Evolutionary conservation across 2,329 filamentous ascomycete species (phyloP).

Genomic region (Aspergillus caelatus): DNA sequence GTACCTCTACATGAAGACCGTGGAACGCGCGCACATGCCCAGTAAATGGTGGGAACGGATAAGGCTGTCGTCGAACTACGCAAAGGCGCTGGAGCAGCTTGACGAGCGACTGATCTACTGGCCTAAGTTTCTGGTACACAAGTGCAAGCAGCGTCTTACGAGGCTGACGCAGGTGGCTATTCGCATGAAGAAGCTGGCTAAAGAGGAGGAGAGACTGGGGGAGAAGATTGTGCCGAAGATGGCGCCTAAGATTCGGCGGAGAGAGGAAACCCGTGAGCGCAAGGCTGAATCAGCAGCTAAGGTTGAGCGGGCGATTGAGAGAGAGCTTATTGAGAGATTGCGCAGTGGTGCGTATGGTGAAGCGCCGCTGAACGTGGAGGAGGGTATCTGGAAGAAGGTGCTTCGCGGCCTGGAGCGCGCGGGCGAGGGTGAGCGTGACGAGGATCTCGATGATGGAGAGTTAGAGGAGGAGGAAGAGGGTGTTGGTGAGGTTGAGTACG

Average conservation of each 20-base stretch:
- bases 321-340: constrained; percentile 88
- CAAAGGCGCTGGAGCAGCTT: constrained; percentile 83
- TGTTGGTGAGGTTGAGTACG: constrained; percentile 83
- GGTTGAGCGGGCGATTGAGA: constrained; percentile 92
- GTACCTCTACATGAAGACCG: constrained; percentile 96
- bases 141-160: constrained; percentile 95
- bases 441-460: constrained; percentile 86
- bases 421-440: constrained; percentile 79
- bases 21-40: constrained; percentile 85
- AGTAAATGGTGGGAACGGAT: constrained; percentile 94
- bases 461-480: constrained; percentile 73
- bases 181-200: constrained; percentile 72
- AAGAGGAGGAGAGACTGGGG: constrained; percentile 85
- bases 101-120: constrained; percentile 88
- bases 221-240: constrained; percentile 86
- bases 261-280: constrained; percentile 74
- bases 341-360: constrained; percentile 93
- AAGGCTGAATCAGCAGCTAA: constrained; percentile 84
- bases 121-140: constrained; percentile 89
- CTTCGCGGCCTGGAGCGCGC: constrained; percentile 85
- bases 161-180: constrained; percentile 90
- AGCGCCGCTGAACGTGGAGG: constrained; percentile 90
- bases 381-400: constrained; percentile 96
- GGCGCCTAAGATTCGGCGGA: constrained; percentile 82
- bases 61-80: constrained; percentile 86